A percentile compares a stretch with the other conserved stretches of the same genome.
Conservation (phyloP, 129 eudicot genomes). For the Flaveria linearis region DNA sequence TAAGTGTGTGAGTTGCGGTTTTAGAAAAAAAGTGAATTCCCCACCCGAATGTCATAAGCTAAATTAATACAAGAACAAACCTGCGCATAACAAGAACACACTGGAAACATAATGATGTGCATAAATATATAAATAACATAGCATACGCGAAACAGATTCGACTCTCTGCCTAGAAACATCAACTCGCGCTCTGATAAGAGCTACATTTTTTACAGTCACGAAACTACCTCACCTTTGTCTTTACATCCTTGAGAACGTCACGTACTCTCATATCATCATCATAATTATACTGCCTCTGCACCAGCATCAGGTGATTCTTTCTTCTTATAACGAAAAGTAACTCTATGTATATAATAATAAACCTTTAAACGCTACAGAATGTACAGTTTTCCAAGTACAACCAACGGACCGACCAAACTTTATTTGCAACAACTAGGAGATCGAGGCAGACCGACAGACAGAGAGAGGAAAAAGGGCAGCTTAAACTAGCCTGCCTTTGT, state of each 20-base stretch:
- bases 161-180: constrained; percentile 6
- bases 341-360: constrained; percentile 52
- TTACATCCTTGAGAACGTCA: constrained; percentile 4
- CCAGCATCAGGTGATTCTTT: constrained; percentile 41
- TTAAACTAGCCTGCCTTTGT: constrained; percentile 86
- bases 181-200: constrained; percentile 31
- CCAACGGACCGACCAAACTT: constrained; percentile 43
- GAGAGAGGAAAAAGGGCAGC: constrained; percentile 61
- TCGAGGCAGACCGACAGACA: constrained; percentile 19
- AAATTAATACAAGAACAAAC: not conserved
- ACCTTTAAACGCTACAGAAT: constrained; percentile 78
- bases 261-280: constrained; percentile 9
- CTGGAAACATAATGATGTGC: not conserved
- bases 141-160: not conserved
- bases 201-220: constrained; percentile 77
- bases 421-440: constrained; percentile 60
- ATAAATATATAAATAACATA: constrained; percentile 24
- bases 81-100: not conserved
- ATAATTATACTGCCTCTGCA: constrained; percentile 43
- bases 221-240: constrained; percentile 37
- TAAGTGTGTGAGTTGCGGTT: too few relatives aligned
- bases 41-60: not conserved
- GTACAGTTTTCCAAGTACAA: constrained; percentile 82
- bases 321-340: constrained; percentile 33
- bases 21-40: too few relatives aligned